Evolutionary conservation across 257 asterid species (phyloP).

Genomic region (Nicotiana tabacum): DNA sequence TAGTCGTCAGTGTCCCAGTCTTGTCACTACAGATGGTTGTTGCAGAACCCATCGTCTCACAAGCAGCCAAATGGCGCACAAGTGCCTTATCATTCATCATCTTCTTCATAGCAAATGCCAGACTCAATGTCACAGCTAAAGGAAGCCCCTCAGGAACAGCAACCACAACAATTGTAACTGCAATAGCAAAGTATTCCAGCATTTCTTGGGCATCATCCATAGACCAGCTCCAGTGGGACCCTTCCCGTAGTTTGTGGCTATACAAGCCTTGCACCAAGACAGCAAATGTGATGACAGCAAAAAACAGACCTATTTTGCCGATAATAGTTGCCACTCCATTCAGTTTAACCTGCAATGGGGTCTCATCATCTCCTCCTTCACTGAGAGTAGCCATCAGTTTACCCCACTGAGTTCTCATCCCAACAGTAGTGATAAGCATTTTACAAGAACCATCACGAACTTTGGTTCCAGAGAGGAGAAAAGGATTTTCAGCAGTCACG

Average conservation of each 20-base stretch:
- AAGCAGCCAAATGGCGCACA: conserved; percentile 87
- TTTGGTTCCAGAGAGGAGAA: conserved; percentile 85
- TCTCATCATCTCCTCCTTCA: conserved; percentile 94
- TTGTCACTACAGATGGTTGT: conserved; percentile 93
- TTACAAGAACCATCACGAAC: conserved; percentile 90
- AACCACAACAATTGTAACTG: conserved; percentile 92
- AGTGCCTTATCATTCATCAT: conserved; percentile 97
- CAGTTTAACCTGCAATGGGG: conserved; percentile 83
- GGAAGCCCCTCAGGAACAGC: conserved; percentile 98
- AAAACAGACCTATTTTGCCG: conserved; percentile 82
- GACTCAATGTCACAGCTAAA: conserved; percentile 87
- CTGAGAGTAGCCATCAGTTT: conserved; percentile 83
- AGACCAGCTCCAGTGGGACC: conserved; percentile 60
- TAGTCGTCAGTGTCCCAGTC: conserved; percentile 87
- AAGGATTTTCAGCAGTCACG: conserved; percentile 62
- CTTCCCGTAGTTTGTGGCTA: conserved; percentile 47
- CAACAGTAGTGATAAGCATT: conserved; percentile 85
- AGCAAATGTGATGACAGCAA: conserved; percentile 78
- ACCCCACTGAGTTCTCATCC: conserved; percentile 97
- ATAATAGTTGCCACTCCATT: conserved; percentile 90
- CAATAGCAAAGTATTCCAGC: conserved; percentile 88
- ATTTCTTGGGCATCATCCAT: conserved; percentile 73
- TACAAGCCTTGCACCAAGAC: conserved; percentile 73
- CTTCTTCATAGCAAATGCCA: conserved; percentile 93
- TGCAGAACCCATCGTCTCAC: conserved; percentile 97